phyloP scores from a whole-genome alignment of 2,329 filamentous ascomycete species.

The Alternaria sp. region DNA sequence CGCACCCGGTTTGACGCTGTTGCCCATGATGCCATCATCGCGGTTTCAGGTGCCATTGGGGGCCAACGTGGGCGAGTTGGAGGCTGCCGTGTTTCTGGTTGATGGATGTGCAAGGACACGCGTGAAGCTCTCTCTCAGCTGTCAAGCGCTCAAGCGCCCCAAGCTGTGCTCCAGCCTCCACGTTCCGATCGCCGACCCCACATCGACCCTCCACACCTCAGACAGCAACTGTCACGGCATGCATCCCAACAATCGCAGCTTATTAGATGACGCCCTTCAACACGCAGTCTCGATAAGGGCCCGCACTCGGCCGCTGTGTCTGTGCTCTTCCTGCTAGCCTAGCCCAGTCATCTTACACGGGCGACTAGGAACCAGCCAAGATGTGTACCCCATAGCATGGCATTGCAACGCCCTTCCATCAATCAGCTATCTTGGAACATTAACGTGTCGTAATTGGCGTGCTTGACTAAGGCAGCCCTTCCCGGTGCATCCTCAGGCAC shows the following conservation, averaged over 20 bases:
- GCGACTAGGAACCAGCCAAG: constrained; percentile 15
- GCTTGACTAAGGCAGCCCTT: constrained; percentile 10
- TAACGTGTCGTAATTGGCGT: constrained; percentile 19
- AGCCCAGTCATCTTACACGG: constrained; percentile 29
- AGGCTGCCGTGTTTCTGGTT: constrained; percentile 34
- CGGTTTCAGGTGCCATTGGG: constrained; percentile 44
- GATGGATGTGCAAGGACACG: constrained; percentile 15
- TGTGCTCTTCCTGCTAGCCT: constrained; percentile 29
- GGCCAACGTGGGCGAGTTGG: constrained; percentile 48
- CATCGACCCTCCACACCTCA: constrained; percentile 30
- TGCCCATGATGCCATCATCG: constrained; percentile 44
- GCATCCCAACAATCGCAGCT: constrained; percentile 34
- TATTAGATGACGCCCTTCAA: constrained; percentile 28
- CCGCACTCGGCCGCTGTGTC: constrained; percentile 39
- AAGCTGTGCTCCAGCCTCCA: constrained; percentile 23
- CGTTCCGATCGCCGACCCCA: constrained; percentile 30
- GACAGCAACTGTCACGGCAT: constrained; percentile 40
- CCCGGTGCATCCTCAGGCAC: constrained; percentile 7
- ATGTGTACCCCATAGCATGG: constrained; percentile 22
- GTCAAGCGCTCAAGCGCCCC: constrained; percentile 15
- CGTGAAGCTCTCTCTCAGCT: constrained; percentile 17
- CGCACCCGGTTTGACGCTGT: constrained; percentile 39
- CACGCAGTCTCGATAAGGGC: constrained; percentile 39
- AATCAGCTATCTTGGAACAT: constrained; percentile 23
- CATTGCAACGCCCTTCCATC: constrained; percentile 18